These are phyloP conservation scores for Zymoseptoria crescenta DNA, from an alignment of 2,329 filamentous ascomycete species.

Conservation along the genomic window DNA sequence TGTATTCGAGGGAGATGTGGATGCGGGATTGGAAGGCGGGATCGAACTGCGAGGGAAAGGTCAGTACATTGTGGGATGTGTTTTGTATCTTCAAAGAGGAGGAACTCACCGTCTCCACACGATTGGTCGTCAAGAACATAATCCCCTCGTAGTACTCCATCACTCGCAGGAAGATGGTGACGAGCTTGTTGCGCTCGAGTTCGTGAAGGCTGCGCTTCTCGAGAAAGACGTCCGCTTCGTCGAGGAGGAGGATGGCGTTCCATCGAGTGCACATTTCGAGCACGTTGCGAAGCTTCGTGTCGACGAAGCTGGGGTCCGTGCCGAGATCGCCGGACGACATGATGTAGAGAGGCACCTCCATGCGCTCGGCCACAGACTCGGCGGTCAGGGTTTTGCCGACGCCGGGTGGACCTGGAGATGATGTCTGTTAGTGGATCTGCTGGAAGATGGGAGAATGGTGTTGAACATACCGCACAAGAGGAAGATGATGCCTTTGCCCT, in stretches of 20 bases:
- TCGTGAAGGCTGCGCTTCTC: slow-evolving; percentile 34
- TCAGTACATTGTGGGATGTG: background rate
- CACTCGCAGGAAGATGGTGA: slow-evolving; percentile 35
- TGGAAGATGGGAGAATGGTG: background rate
- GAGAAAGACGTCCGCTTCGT: slow-evolving; percentile 43
- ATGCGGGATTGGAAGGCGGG: slow-evolving; percentile 41
- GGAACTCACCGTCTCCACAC: slow-evolving; percentile 29
- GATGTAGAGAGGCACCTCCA: slow-evolving; percentile 44
- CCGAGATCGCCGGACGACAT: slow-evolving; percentile 46
- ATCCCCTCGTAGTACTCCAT: slow-evolving; percentile 36
- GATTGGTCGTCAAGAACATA: slow-evolving; percentile 41
- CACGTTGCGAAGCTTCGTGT: slow-evolving; percentile 39
- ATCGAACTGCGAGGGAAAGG: slow-evolving; percentile 28
- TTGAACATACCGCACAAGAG: slow-evolving; percentile 37
- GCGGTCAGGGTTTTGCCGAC: slow-evolving; percentile 49
- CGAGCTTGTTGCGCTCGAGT: slow-evolving; percentile 40
- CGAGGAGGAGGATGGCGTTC: slow-evolving; percentile 46
- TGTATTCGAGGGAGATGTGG: slow-evolving; percentile 37
- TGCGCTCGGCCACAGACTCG: slow-evolving; percentile 44
- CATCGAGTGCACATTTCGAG: slow-evolving; percentile 42
- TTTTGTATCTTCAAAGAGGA: too few species aligned
- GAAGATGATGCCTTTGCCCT: slow-evolving; percentile 46
- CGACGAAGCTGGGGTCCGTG: slow-evolving; percentile 34
- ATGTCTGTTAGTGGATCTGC: background rate
- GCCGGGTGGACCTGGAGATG: slow-evolving; percentile 31